These are phyloP conservation scores for Colletotrichum sp. DNA, from an alignment of 2,329 filamentous ascomycete genomes.

Conservation along the genomic window DNA sequence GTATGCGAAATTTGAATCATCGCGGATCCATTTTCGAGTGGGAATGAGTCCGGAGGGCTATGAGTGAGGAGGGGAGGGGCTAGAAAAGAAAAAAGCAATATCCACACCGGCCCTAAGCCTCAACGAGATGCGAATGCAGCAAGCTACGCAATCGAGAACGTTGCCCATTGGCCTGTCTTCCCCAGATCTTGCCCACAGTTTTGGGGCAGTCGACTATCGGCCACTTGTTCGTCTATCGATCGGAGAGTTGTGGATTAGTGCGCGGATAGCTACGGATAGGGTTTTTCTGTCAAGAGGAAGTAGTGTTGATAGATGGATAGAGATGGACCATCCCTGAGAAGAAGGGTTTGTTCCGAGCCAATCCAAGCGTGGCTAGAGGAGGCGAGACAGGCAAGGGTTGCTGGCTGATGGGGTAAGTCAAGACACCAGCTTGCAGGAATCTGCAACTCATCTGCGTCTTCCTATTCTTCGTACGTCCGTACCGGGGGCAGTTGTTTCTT, in stretches of 20 bases:
- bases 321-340: neutral
- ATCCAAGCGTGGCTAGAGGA: neutral
- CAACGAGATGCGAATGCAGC: slow-evolving; percentile 1
- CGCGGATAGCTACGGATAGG: neutral
- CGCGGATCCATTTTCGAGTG: neutral
- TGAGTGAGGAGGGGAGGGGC: neutral
- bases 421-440: slow-evolving; percentile 15
- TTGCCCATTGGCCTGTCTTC: slow-evolving; percentile 5
- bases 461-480: slow-evolving; percentile 17
- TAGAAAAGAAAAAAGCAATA: neutral
- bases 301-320: neutral
- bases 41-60: neutral
- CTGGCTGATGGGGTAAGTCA: neutral
- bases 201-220: neutral
- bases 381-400: neutral
- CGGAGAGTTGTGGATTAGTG: slow-evolving; percentile 6
- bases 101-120: neutral
- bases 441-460: slow-evolving; percentile 16
- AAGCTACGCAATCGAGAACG: neutral
- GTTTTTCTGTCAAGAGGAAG: neutral
- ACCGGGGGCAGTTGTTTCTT: neutral
- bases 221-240: slow-evolving; percentile 3
- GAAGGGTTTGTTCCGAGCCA: neutral
- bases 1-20: neutral
- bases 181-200: slow-evolving; percentile 9